Base-by-base conservation (phyloP, 2,329 filamentous ascomycete species). In the Exophiala lecanii-corni region DNA sequence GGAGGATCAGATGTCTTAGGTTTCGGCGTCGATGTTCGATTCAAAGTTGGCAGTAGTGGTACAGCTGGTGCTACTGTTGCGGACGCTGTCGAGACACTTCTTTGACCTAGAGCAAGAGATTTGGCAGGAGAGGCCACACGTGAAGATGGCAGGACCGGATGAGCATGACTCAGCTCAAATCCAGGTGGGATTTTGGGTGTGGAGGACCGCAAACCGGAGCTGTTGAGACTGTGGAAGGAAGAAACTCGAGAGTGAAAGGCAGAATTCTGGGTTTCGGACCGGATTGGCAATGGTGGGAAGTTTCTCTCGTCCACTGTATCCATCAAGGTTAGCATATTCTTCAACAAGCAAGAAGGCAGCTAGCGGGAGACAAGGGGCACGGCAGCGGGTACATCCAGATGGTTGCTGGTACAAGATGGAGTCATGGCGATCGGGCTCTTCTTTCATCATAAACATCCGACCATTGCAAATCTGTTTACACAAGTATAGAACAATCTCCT, bases 81-180 rank as follows among this genome's bases (percentile, higher is more conserved):
- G 19, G 61, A 57, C 40, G 46, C 40, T 15, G 59, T 56, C 5
- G 61, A 59, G 1, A 59, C 59, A 52, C 32, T 40, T 25, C 43
- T 30, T 77, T 75, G 13, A 66, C 63, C 55, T 75, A 79, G 0
- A 74, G 73, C 55, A 52, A 10, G 65, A 30, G 43, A 16, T 25
- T 28, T 35, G 17, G 43, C 31, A n/a, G 49, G 49, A 26, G 49
- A 43, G 12, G 25, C 42, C 13, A 40, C 38, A 26, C 45, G 28
- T 12, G 41, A 47, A 9, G 17, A 25, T 51, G 23, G 23, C 6
- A 2, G 71, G 71, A 20, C 71, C 71, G 48, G 74, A 71, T 17
- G 75, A 69, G 17, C 73, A 68, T 45, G 74, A 70, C 18, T 62
- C 61, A 17, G 68, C 56, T 32, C 64, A 65, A 37, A 52, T 1